Conservation (phyloP, 352 stramenopile genomes). For the Phytopythium sindhum region DNA sequence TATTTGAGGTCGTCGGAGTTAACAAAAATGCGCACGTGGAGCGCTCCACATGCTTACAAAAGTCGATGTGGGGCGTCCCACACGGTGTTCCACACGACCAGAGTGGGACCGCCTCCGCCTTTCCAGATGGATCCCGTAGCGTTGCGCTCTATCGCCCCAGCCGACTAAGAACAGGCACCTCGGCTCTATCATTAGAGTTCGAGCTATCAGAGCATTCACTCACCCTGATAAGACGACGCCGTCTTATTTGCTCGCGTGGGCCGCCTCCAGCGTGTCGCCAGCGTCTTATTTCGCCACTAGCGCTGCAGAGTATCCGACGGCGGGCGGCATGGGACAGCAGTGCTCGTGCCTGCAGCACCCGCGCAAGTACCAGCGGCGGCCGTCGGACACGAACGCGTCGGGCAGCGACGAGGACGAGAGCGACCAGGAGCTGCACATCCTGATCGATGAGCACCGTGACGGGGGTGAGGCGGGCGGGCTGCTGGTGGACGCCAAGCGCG, state of each 20-base stretch:
- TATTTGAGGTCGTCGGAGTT: too few species aligned
- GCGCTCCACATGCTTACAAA: too few species aligned
- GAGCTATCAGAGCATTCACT: background rate
- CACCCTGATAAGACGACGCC: slow-evolving; percentile 2
- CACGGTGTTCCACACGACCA: background rate
- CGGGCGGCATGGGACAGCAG: slow-evolving; percentile 58
- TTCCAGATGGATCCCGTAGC: background rate
- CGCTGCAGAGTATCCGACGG: too few species aligned
- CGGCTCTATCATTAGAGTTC: background rate
- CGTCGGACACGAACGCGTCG: slow-evolving; percentile 39
- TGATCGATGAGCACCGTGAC: slow-evolving; percentile 27
- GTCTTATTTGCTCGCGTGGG: too few species aligned
- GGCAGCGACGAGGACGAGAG: slow-evolving; percentile 23
- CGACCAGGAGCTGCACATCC: slow-evolving; percentile 30
- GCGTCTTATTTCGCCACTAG: background rate
- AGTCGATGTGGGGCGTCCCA: background rate
- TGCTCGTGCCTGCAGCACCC: slow-evolving; percentile 75
- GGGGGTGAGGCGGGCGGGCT: background rate
- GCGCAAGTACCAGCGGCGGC: slow-evolving; percentile 51
- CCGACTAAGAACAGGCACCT: too few species aligned
- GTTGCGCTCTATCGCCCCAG: too few species aligned
- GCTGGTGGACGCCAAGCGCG: background rate
- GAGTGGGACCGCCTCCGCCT: background rate
- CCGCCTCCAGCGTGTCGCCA: background rate
- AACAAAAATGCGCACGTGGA: too few species aligned